These are phyloP conservation scores for Besnoitia besnoiti DNA, from an alignment of 169 alveolate genomes.

Conservation along the genomic window DNA sequence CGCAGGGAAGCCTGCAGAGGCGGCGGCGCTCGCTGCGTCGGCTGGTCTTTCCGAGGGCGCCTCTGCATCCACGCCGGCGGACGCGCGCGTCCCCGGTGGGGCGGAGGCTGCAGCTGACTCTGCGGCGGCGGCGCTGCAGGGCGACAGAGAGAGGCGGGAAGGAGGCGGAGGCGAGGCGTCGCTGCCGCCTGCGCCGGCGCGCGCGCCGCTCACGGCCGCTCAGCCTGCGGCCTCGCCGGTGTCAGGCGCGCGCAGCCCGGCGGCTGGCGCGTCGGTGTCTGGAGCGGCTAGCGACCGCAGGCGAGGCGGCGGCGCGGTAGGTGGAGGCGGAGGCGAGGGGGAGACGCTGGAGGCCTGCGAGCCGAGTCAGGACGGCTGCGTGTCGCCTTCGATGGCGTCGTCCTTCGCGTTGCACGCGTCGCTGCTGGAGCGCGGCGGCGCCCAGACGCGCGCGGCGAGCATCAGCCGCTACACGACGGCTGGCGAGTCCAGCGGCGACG, in stretches of 20 bases:
- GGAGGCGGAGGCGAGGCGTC: neutral
- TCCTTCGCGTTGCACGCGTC: neutral
- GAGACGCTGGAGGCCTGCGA: neutral
- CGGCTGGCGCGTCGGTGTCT: neutral
- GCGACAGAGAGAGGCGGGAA: neutral
- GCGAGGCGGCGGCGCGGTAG: neutral
- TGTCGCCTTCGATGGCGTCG: neutral
- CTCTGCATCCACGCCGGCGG: neutral
- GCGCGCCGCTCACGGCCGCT: no score
- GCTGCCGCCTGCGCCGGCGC: no score
- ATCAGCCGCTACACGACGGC: neutral
- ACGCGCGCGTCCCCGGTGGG: neutral
- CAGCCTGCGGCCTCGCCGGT: no score
- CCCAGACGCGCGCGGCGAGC: neutral
- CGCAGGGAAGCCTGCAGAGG: neutral
- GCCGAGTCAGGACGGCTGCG: neutral
- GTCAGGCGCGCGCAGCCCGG: neutral
- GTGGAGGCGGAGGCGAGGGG: neutral
- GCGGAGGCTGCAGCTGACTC: no score
- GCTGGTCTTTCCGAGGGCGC: neutral
- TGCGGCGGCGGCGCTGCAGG: no score
- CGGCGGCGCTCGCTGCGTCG: neutral
- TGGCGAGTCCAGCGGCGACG: slow-evolving; percentile 37
- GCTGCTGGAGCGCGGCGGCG: neutral
- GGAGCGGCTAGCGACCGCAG: neutral